phyloP scores from a whole-genome alignment of 768 basidiomycete species.

The Kwoniella shandongensis region DNA sequence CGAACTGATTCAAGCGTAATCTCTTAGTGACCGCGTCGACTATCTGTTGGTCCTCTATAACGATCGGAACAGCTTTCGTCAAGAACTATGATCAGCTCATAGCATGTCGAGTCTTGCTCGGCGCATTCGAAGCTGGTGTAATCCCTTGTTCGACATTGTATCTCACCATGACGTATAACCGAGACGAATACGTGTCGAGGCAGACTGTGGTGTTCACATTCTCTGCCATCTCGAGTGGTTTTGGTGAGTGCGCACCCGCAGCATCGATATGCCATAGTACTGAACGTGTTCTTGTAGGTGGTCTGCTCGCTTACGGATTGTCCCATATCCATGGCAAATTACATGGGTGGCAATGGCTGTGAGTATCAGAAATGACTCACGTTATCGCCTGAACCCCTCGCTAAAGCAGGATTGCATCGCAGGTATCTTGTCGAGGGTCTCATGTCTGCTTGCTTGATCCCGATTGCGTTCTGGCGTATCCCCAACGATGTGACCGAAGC shows the following conservation, averaged over 20 bases:
- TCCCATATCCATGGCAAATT: conserved; percentile 59
- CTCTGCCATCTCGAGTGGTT: conserved; percentile 75
- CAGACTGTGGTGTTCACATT: conserved; percentile 77
- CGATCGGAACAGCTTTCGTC: conserved; percentile 22
- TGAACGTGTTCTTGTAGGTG: conserved; percentile 60
- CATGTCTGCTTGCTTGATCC: conserved; percentile 30
- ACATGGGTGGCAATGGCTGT: conserved; percentile 38
- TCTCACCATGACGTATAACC: conserved; percentile 26
- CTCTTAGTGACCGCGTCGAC: conserved; percentile 21
- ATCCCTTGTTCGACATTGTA: conserved; percentile 21
- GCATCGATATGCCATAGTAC: too few species aligned
- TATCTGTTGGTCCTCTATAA: conserved; percentile 18
- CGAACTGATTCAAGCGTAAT: too few species aligned
- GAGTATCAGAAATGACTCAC: conserved; percentile 10
- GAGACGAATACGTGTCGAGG: conserved; percentile 28
- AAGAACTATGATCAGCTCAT: conserved; percentile 25
- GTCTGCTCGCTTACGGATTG: conserved; percentile 77
- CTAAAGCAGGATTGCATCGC: neutral
- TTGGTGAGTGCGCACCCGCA: conserved; percentile 3
- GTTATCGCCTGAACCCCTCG: too few species aligned
- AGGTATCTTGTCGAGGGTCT: conserved; percentile 32
- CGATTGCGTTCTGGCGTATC: conserved; percentile 25
- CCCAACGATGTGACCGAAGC: conserved; percentile 34
- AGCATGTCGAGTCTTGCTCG: conserved; percentile 23
- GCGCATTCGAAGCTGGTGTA: conserved; percentile 28